phyloP scores from a whole-genome alignment of 2,329 filamentous ascomycete species.

The Hirsutella rhossiliensis region DNA sequence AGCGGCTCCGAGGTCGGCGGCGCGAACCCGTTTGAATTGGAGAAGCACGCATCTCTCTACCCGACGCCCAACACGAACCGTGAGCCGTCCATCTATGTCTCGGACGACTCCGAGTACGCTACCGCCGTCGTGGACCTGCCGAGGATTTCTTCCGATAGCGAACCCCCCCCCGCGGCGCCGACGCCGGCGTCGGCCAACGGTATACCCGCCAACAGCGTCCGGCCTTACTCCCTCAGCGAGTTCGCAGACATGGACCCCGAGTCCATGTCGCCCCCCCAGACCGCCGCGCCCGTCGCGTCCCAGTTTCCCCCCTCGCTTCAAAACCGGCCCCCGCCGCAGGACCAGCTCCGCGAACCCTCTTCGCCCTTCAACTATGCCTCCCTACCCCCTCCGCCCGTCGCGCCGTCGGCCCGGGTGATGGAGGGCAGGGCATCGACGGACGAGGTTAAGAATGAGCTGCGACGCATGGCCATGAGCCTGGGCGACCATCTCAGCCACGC shows the following conservation, averaged over 20 bases:
- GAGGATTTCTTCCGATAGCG: slow-evolving; percentile 4
- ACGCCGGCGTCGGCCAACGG: slow-evolving; percentile 4
- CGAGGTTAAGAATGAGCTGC: slow-evolving; percentile 39
- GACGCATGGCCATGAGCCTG: slow-evolving; percentile 36
- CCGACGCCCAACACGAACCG: slow-evolving; percentile 26
- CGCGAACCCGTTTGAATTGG: slow-evolving; percentile 49
- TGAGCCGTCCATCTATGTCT: slow-evolving; percentile 49
- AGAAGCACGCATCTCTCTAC: slow-evolving; percentile 49
- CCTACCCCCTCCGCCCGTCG: slow-evolving; percentile 27
- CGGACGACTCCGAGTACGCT: slow-evolving; percentile 42
- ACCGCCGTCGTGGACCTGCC: slow-evolving; percentile 19
- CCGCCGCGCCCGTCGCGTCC: slow-evolving; percentile 10
- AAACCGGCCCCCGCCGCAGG: slow-evolving; percentile 8
- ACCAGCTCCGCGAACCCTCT: slow-evolving; percentile 7
- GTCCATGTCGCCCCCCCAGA: slow-evolving; percentile 18
- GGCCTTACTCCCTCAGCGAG: slow-evolving; percentile 27
- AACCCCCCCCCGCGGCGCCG: not conserved
- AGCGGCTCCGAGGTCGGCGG: slow-evolving; percentile 43
- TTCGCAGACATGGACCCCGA: slow-evolving; percentile 29
- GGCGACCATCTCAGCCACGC: slow-evolving; percentile 35
- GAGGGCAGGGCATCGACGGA: slow-evolving; percentile 38
- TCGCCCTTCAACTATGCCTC: slow-evolving; percentile 7
- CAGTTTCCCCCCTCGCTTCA: slow-evolving; percentile 5
- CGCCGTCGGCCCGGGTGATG: slow-evolving; percentile 39
- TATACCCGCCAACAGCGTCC: slow-evolving; percentile 5